A percentile compares a stretch with the other conserved stretches of the same genome.
These are phyloP conservation scores for Pestalotiopsis sp. DNA, from an alignment of 2,329 filamentous ascomycete species.

Conservation along the genomic window DNA sequence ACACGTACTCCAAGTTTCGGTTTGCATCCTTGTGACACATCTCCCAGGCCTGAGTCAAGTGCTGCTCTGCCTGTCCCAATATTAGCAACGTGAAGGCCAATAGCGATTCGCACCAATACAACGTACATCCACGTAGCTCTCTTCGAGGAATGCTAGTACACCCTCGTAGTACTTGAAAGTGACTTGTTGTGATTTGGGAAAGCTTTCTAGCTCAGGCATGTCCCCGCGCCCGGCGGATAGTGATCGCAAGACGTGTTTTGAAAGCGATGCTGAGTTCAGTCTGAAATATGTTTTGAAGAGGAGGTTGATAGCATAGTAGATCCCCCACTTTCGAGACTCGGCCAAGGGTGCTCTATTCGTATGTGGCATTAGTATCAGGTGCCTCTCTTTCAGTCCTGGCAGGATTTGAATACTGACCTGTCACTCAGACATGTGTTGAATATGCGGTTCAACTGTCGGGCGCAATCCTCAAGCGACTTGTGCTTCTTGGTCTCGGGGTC, in stretches of 20 bases:
- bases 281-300: constrained; percentile 99
- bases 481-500: constrained; percentile 76
- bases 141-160: constrained; percentile 90
- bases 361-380: neutral
- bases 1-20: constrained; percentile 76
- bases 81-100: constrained; percentile 5
- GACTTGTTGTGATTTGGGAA: constrained; percentile 87
- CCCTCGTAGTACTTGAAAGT: constrained; percentile 97
- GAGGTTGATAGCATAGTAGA: constrained; percentile 92
- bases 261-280: constrained; percentile 85
- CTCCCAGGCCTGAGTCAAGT: constrained; percentile 79
- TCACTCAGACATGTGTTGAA: constrained; percentile 91
- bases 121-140: constrained; percentile 78
- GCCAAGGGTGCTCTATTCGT: constrained; percentile 70
- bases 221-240: constrained; percentile 77
- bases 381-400: neutral
- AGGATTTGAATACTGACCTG: constrained; percentile 58
- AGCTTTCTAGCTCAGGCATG: constrained; percentile 76
- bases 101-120: neutral
- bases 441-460: constrained; percentile 86
- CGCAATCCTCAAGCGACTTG: constrained; percentile 86
- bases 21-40: constrained; percentile 73
- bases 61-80: constrained; percentile 67
- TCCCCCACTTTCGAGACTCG: constrained; percentile 95
- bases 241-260: constrained; percentile 85